Evolutionary conservation across 1,284 basidiomycete genomes (phyloP), one percentile per base, ranked within the genome.

Genomic region (Entoloma clypeatum): DNA sequence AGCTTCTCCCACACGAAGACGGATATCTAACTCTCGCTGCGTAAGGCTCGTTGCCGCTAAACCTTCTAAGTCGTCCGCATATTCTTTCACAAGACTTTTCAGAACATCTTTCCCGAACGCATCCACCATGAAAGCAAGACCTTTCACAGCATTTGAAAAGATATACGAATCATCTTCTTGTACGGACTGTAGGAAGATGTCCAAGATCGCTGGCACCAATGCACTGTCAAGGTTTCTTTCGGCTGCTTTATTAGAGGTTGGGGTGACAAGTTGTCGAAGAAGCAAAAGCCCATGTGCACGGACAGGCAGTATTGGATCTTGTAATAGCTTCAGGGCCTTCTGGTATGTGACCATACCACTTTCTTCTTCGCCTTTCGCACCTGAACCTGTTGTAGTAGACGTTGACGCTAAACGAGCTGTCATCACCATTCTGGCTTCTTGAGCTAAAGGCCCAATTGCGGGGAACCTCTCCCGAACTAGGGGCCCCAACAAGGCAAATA

Each of bases 161-260:
- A 98, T 82, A 63, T 94, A 98, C 23, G 89, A 92, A 58, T 99
- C 95, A 36, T 94, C 87, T 54, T 97, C 92, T 56, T 92, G 86
- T 3, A 96, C 66, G 0, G 84, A 78, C 54, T 90, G 81, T 47
- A 96, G 63, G 59, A 96, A 94, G 37, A 97, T 85, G 32, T 90
- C 88, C 31, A 94, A 67, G 51, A 97, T 89, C 1, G 83, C 83
- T 1, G 92, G 91, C 3, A 86, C 63, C 10, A 96, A 71, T 0
- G 86, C 83, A 3, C 67, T 62, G 48, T 81, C 75, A 62, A 56
- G 22, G 54, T 41, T 27, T 51, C 47, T 43, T 53, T 46, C 22
- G 35, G 48, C 36, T 43, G n/a, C 47, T 36, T 25, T 41, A 21
- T 26, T 39, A 28, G 50, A 39, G 22, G 47, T 49, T n/a, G 68